phyloP scores from a whole-genome alignment of 768 basidiomycete species.

The Leccinum broughii region DNA sequence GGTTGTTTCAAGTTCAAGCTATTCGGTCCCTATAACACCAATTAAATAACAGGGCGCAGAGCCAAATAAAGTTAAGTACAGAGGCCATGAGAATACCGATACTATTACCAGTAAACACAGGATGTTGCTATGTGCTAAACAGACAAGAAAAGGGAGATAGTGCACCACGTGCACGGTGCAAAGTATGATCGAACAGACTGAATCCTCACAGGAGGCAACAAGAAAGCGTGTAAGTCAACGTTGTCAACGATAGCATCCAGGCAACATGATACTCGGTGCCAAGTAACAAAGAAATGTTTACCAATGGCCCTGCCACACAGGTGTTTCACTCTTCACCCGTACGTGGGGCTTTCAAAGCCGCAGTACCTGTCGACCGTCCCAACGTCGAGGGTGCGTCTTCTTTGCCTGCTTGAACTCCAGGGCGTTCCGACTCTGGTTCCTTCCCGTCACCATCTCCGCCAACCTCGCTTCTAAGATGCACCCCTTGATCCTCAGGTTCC shows the following conservation, averaged over 20 bases:
- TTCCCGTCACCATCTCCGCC: constrained; percentile 8
- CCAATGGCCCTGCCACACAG: background rate
- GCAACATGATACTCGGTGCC: background rate
- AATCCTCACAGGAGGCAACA: constrained; percentile 4
- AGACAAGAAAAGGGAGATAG: constrained; percentile 5
- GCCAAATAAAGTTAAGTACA: background rate
- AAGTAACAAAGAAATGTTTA: background rate
- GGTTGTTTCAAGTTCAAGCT: too few relatives aligned
- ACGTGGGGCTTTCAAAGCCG: constrained; percentile 15
- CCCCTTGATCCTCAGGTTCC: constrained; percentile 10
- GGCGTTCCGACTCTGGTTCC: constrained; percentile 4
- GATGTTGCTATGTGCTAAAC: constrained; percentile 7
- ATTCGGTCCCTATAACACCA: background rate
- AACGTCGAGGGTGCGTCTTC: constrained; percentile 27
- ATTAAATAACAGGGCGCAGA: background rate
- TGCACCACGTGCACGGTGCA: constrained; percentile 6
- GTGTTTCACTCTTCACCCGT: constrained; percentile 5
- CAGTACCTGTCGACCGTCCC: constrained; percentile 28
- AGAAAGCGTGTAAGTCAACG: constrained; percentile 2
- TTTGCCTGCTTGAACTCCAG: constrained; percentile 12
- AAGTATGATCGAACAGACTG: constrained; percentile 11
- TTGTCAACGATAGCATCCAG: background rate
- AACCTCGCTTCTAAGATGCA: background rate
- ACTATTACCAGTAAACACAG: constrained; percentile 6
- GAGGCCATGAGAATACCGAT: background rate